Percentiles rank a stretch among this genome's conserved stretches.
Evolutionary conservation across 1,139 yeast species (phyloP).

Genomic region (Blastobotrys proliferans): DNA sequence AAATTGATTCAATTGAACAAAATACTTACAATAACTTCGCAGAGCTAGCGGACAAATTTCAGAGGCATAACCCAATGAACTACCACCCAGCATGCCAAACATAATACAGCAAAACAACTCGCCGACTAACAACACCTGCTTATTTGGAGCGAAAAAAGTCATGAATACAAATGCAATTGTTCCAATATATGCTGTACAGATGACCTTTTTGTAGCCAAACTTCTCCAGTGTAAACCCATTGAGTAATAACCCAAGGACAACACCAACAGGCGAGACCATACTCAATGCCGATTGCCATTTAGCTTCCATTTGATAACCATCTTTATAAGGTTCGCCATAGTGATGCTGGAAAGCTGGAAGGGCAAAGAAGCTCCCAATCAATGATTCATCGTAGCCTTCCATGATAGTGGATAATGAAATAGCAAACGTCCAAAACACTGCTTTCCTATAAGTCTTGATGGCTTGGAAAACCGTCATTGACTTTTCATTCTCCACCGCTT

Average conservation of each 20-base stretch:
- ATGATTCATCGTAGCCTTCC: constrained; percentile 46
- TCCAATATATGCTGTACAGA: constrained; percentile 30
- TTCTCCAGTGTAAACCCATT: constrained; percentile 35
- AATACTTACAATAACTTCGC: constrained; percentile 36
- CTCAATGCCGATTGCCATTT: constrained; percentile 44
- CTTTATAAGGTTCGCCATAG: constrained; percentile 36
- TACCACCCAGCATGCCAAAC: constrained; percentile 43
- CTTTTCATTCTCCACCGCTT: constrained; percentile 1
- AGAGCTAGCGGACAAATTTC: constrained; percentile 2
- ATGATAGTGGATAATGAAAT: constrained; percentile 40
- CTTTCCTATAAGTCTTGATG: constrained; percentile 27
- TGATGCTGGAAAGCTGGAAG: constrained; percentile 40
- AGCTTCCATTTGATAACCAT: constrained; percentile 36
- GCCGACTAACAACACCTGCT: constrained; percentile 38
- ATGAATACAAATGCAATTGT: constrained; percentile 38
- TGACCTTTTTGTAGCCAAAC: constrained; percentile 45
- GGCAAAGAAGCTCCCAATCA: constrained; percentile 41
- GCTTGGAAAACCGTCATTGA: constrained; percentile 11
- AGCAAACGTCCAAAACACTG: constrained; percentile 5
- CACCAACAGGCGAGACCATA: constrained; percentile 38
- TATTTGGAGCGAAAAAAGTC: constrained; percentile 41
- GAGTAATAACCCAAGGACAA: constrained; percentile 21
- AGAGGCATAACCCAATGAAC: constrained; percentile 32
- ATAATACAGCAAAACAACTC: constrained; percentile 40
- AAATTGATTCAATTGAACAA: constrained; percentile 45